Evolutionary conservation across 1,284 basidiomycete genomes (phyloP).

Genomic region (Malassezia slooffiae): DNA sequence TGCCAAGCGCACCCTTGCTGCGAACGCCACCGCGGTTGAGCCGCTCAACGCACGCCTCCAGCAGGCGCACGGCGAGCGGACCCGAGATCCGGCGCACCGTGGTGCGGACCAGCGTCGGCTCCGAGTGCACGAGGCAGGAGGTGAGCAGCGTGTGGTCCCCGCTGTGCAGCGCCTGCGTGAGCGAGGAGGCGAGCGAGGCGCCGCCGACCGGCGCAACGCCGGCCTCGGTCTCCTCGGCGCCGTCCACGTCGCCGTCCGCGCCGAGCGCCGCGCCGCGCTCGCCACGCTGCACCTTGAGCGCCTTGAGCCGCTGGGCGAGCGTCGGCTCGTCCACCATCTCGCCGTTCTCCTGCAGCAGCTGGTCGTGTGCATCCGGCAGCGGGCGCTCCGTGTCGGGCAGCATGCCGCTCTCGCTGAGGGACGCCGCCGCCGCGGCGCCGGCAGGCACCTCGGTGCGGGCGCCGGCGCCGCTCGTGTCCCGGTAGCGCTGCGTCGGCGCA

Average conservation of each 20-base stretch:
- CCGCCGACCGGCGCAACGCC: conserved; percentile 53
- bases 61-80: conserved; percentile 74
- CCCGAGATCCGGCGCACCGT: conserved; percentile 79
- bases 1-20: conserved; percentile 31
- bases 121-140: conserved; percentile 73
- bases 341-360: conserved; percentile 13
- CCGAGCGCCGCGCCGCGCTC: conserved; percentile 10
- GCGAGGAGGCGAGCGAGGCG: conserved; percentile 78
- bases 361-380: conserved; percentile 12
- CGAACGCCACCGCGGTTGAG: conserved; percentile 56
- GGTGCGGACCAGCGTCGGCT: conserved; percentile 68
- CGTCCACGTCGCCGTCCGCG: conserved; percentile 14
- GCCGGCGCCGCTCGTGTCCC: conserved; percentile 20
- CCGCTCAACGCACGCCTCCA: conserved; percentile 79
- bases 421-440: conserved; percentile 9
- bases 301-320: conserved; percentile 29
- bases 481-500: conserved; percentile 24
- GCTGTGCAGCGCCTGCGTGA: conserved; percentile 93
- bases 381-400: conserved; percentile 2
- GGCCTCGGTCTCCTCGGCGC: conserved; percentile 20
- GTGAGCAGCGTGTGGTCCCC: conserved; percentile 79
- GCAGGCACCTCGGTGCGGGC: conserved; percentile 11
- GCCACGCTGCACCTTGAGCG: conserved; percentile 19
- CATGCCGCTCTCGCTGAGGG: conserved; percentile 9
- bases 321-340: conserved; percentile 24